A percentile compares a stretch with the other conserved stretches of the same genome.
phyloP scores from a whole-genome alignment of 768 basidiomycete species.

The Suillus sp. region DNA sequence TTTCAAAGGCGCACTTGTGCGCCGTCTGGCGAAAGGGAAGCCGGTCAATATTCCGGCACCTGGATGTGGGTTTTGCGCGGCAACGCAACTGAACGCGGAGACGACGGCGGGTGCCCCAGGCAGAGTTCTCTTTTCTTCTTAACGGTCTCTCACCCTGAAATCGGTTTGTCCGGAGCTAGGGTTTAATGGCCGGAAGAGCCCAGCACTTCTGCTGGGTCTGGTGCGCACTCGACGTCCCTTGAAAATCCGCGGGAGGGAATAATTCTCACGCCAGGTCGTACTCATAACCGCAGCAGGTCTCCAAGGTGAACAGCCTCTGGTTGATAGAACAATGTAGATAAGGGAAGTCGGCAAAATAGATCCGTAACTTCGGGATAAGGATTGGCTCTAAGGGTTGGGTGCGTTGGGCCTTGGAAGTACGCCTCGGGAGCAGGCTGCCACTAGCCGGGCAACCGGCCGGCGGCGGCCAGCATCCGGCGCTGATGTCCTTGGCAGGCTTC shows the following conservation, averaged over 20 bases:
- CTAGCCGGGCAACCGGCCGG: too few species aligned
- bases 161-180: conserved; percentile 74
- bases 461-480: too few species aligned
- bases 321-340: conserved; percentile 79
- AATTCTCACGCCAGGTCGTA: too few species aligned
- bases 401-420: conserved; percentile 78
- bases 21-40: too few species aligned
- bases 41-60: conserved; percentile 55
- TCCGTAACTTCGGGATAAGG: conserved; percentile 81
- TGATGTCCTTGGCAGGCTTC: too few species aligned
- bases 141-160: conserved; percentile 74
- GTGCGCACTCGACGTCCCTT: conserved; percentile 76
- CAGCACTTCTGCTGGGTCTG: conserved; percentile 69
- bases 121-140: conserved; percentile 82
- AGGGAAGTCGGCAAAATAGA: conserved; percentile 82
- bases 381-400: conserved; percentile 81
- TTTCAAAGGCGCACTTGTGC: too few species aligned
- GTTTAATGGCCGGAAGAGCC: conserved; percentile 73
- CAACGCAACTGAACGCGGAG: conserved; percentile 68
- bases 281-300: too few species aligned
- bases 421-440: too few species aligned
- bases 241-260: too few species aligned
- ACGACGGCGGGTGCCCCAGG: conserved; percentile 68
- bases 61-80: conserved; percentile 70
- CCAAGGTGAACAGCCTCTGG: too few species aligned